Base-by-base conservation (phyloP, 2,329 filamentous ascomycete genomes). In the Fragosphaeria purpurea region DNA sequence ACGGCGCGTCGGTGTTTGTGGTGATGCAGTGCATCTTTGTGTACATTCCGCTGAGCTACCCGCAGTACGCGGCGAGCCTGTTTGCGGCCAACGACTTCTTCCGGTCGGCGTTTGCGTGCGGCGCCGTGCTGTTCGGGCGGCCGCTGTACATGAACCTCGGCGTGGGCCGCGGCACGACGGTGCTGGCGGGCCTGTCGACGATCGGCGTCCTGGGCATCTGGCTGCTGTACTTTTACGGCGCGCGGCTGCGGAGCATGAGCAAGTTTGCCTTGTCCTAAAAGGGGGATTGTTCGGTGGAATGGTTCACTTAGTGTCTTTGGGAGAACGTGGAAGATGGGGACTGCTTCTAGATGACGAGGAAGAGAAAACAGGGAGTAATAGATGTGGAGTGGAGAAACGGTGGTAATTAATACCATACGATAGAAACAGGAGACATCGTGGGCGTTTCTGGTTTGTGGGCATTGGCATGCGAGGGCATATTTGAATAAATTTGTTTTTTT, bases 61-160 rank as follows among this genome's bases (percentile, higher is more conserved):
- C 76, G 5, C 65, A 69, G 56, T 79, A 80, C 58, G 76, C 77
- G 0, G 77, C 79, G 39, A 75, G 70, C 46, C 64, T 82, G 30
- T 81, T 83, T 59, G 78, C 79, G 1, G 77, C 70, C 6, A 83
- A 81, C 59, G 78, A 81, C 65, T 76, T 80, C 61, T 73, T 76
- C 62, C 70, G 77, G 41, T 73, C 70, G 34, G 73, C 77, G 2
- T 64, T 85, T 4, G 82, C 80, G 6, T 79, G 75, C 47, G 79
- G 73, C 0, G 75, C 75, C 32, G 72, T 85, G 44, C 64, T 83
- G 22, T 83, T 83, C 57, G 73, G 75, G 0, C 70, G 74, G 44
- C 80, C 81, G 6, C 68, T 85, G 49, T 85, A 76, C 51, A 62
- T 65, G 12, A 78, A 80, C 57, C 58, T 85, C 5, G 80, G 80